phyloP scores from a whole-genome alignment of 441 rosid species.

The Melastoma candidum region DNA sequence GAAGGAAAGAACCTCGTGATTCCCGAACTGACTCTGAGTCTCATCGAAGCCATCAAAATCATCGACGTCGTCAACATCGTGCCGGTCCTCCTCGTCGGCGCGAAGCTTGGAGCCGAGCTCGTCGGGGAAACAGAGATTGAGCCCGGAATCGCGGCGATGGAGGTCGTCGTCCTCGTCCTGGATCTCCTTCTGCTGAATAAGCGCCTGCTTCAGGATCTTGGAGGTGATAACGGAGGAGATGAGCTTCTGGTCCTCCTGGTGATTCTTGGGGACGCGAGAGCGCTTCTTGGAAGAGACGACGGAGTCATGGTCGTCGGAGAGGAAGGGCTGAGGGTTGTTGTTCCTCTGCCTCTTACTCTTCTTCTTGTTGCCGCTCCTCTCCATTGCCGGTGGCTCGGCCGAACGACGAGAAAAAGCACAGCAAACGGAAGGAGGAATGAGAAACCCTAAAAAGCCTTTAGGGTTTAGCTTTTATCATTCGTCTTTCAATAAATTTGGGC shows the following conservation, averaged over 20 bases:
- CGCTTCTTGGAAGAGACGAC: constrained; percentile 45
- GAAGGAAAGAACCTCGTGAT: constrained; percentile 35
- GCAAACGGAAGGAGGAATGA: too few relatives aligned
- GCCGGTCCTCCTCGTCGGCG: constrained; percentile 2
- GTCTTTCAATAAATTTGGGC: too few relatives aligned
- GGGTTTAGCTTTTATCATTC: too few relatives aligned
- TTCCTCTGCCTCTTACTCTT: constrained; percentile 49
- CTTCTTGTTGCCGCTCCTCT: too few relatives aligned
- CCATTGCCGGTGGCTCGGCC: too few relatives aligned
- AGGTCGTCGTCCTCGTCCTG: constrained; percentile 41
- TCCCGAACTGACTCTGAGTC: constrained; percentile 43
- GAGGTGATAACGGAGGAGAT: constrained; percentile 63
- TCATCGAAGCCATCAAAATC: constrained; percentile 60
- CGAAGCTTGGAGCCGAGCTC: constrained; percentile 25
- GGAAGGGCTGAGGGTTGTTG: constrained; percentile 59
- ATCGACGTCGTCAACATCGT: constrained; percentile 50
- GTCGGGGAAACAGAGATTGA: constrained; percentile 24
- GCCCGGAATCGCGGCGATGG: constrained; percentile 17
- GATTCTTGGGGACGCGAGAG: constrained; percentile 50
- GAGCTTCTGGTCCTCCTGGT: constrained; percentile 52
- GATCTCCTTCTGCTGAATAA: constrained; percentile 72
- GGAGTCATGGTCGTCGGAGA: constrained; percentile 31
- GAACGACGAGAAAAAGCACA: too few relatives aligned
- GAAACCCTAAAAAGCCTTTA: too few relatives aligned
- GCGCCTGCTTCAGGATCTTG: constrained; percentile 75